Percentiles rank a stretch among this genome's conserved stretches.
Conservation (phyloP, 1,139 yeast species). For the Kodamaea alishanica region DNA sequence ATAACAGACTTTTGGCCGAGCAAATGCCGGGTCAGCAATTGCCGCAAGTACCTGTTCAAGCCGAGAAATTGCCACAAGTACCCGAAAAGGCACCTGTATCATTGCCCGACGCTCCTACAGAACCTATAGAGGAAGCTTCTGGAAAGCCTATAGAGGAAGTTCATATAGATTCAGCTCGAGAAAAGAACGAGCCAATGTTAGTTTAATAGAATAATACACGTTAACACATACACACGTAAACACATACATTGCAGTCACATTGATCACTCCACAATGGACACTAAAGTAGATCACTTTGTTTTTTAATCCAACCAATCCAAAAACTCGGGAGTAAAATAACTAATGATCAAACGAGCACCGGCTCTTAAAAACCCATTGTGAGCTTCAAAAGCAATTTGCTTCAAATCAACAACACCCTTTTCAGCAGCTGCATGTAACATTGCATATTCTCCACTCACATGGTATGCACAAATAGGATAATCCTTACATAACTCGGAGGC, state of each 20-base stretch:
- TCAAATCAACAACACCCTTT: conserved; percentile 86
- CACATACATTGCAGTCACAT: too few species aligned
- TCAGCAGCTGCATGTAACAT: conserved; percentile 99
- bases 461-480: conserved; percentile 91
- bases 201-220: background rate
- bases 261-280: background rate
- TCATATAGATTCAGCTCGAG: background rate
- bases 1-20: conserved; percentile 48
- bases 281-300: background rate
- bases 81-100: background rate
- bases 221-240: too few species aligned
- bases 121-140: conserved; percentile 10
- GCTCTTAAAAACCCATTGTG: conserved; percentile 93
- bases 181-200: conserved; percentile 6
- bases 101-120: conserved; percentile 16
- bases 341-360: conserved; percentile 87
- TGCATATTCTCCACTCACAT: conserved; percentile 96
- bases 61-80: conserved; percentile 4
- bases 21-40: conserved; percentile 7
- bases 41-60: conserved; percentile 19
- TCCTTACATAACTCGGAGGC: conserved; percentile 80
- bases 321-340: conserved; percentile 94
- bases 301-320: conserved; percentile 73
- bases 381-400: conserved; percentile 85
- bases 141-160: conserved; percentile 3